Conservation (phyloP, 768 basidiomycete genomes). For the Mrakia frigida region DNA sequence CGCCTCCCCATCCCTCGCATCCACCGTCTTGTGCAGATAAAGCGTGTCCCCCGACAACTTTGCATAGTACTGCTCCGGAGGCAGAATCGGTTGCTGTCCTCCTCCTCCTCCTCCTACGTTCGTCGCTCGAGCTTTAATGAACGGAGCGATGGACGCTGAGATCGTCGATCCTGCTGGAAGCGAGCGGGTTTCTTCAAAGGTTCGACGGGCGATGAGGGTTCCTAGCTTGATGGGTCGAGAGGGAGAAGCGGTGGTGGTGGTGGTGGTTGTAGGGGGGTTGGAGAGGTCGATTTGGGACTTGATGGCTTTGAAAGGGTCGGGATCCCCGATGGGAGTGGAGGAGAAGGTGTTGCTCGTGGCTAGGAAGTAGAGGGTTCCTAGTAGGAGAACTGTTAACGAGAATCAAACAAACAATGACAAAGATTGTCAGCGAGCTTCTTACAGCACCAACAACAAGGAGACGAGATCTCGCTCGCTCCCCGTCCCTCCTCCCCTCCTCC, state of each 20-base stretch:
- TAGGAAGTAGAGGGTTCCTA: background rate
- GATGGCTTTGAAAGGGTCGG: conserved; percentile 5
- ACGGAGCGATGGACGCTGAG: conserved; percentile 3
- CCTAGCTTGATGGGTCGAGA: background rate
- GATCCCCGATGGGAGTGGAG: background rate
- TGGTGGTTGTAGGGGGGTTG: background rate
- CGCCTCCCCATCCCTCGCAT: background rate
- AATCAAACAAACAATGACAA: no score
- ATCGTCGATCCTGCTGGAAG: background rate
- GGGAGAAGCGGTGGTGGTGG: background rate
- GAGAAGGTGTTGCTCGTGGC: background rate
- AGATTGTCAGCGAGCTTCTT: no score
- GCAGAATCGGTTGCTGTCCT: background rate
- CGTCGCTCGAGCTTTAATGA: background rate
- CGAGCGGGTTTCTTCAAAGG: background rate
- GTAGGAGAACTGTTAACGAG: background rate
- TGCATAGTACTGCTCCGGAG: conserved; percentile 6
- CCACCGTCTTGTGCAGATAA: conserved; percentile 10
- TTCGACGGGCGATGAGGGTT: conserved; percentile 1
- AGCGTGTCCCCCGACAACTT: conserved; percentile 21
- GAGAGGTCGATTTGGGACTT: background rate
- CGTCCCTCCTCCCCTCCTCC: no score
- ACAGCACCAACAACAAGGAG: no score
- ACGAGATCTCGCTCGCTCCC: no score
- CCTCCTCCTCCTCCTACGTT: no score